Evolutionary conservation across 2,329 filamentous ascomycete species (phyloP), one percentile per base, ranked within the genome.

Genomic region (Fusarium gaditjirri): DNA sequence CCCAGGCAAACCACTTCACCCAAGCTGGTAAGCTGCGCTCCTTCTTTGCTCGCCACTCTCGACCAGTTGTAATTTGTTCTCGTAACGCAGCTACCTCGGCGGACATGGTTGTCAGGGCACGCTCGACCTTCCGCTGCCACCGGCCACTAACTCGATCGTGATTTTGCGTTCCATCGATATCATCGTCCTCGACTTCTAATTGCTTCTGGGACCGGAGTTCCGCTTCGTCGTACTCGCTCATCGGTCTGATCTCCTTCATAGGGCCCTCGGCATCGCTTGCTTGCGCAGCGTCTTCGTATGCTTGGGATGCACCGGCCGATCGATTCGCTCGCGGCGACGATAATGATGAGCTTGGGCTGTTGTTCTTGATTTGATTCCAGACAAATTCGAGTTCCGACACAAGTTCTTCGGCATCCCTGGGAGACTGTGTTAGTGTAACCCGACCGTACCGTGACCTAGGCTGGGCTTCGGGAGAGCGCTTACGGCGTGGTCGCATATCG

Each of bases 351-450:
- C 88, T 89, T 8, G 92, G 90, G 16, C 90, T 89, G 77, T 95
- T 98, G 75, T 92, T 92, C 81, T 96, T 97, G 76, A 99, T 95
- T 81, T 98, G 96, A 76, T 98, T 94, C 96, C 96, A 99, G 42
- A 99, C 95, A 77, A 98, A 99, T 83, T 99, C 96, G n/a, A 99
- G 89, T 81, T 99, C 96, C 14, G 91, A 88, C 41, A 98, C 95
- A 42, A 99, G 87, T 82, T 97, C 95, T 66, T 92, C 89, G 12
- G 94, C 94, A 80, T 97, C 94, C 53, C 89, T 91, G 72, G 59
- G 31, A 54, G 38, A 33, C 41, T 35, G 25, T 41, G 71, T 78
- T 59, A 78, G 76, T 70, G n/a, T 23, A 68, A 49, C 39, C 27
- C 43, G 36, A 58, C 14, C 23, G 38, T 33, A n/a, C n/a, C 35